These are phyloP conservation scores for Celoporthe dispersa DNA, from an alignment of 2,329 filamentous ascomycete genomes.

Conservation along the genomic window DNA sequence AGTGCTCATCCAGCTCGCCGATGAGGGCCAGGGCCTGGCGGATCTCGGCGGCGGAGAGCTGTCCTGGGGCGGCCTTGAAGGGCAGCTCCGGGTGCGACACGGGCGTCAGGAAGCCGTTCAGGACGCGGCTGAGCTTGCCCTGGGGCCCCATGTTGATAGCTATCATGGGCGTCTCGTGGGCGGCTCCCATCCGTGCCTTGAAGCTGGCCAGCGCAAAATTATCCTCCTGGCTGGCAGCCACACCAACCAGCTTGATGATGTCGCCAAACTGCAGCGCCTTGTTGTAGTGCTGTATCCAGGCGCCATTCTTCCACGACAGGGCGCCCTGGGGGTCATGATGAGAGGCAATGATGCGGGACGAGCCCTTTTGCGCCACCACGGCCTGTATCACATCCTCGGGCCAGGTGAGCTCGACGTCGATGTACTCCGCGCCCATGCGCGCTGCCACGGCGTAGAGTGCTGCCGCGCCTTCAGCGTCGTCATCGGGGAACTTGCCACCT, in stretches of 20 bases:
- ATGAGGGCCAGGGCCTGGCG: conserved; percentile 77
- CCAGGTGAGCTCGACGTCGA: conserved; percentile 90
- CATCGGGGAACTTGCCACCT: conserved; percentile 85
- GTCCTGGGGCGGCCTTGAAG: conserved; percentile 90
- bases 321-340: conserved; percentile 84
- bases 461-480: conserved; percentile 70
- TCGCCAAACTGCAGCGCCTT: conserved; percentile 87
- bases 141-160: conserved; percentile 92
- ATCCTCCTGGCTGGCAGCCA: conserved; percentile 76
- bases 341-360: conserved; percentile 87
- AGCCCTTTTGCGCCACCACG: conserved; percentile 68
- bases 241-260: conserved; percentile 90
- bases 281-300: conserved; percentile 91
- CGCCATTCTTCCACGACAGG: conserved; percentile 89
- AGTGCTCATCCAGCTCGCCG: conserved; percentile 74
- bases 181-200: conserved; percentile 72
- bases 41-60: conserved; percentile 89
- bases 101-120: conserved; percentile 92
- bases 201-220: conserved; percentile 86
- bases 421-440: conserved; percentile 85
- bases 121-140: conserved; percentile 86
- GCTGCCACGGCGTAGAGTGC: conserved; percentile 79
- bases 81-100: conserved; percentile 90
- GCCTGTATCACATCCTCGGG: conserved; percentile 74
- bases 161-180: conserved; percentile 83